Percentiles rank a stretch among this genome's conserved stretches.
These are phyloP conservation scores for Epichloe baconii DNA, from an alignment of 2,329 filamentous ascomycete species.

Conservation along the genomic window DNA sequence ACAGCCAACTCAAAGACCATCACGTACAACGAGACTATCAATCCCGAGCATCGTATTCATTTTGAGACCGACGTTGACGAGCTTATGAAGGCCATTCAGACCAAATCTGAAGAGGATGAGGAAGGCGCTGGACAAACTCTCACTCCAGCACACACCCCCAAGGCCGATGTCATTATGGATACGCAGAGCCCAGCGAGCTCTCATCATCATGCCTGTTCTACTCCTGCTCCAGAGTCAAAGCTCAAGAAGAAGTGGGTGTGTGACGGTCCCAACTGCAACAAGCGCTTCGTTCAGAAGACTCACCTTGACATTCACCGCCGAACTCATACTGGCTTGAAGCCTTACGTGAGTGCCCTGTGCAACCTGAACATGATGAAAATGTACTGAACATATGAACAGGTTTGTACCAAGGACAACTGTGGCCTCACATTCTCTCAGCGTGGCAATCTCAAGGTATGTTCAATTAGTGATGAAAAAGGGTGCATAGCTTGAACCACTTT, in stretches of 20 bases:
- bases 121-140: conserved; percentile 14
- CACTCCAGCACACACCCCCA: conserved; percentile 12
- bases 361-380: background rate
- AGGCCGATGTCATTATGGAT: conserved; percentile 3
- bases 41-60: conserved; percentile 37
- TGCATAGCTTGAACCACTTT: background rate
- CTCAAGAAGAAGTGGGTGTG: conserved; percentile 57
- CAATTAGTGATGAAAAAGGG: background rate
- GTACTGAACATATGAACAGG: conserved; percentile 21
- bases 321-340: conserved; percentile 80
- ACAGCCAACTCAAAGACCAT: conserved; percentile 26
- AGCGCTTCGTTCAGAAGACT: conserved; percentile 82
- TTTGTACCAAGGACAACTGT: conserved; percentile 61
- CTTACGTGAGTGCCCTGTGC: conserved; percentile 52
- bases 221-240: conserved; percentile 15
- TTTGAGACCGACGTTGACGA: conserved; percentile 78
- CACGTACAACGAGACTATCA: conserved; percentile 31
- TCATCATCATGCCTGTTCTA: conserved; percentile 14
- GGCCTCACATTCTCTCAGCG: conserved; percentile 75
- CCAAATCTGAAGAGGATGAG: conserved; percentile 36
- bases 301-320: conserved; percentile 83
- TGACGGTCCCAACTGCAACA: conserved; percentile 58
- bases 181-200: conserved; percentile 19
- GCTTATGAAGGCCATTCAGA: conserved; percentile 79
- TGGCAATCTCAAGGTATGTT: conserved; percentile 70